These are phyloP conservation scores for Fraxinus albicans DNA, from an alignment of 305 asterid species.

Conservation along the genomic window DNA sequence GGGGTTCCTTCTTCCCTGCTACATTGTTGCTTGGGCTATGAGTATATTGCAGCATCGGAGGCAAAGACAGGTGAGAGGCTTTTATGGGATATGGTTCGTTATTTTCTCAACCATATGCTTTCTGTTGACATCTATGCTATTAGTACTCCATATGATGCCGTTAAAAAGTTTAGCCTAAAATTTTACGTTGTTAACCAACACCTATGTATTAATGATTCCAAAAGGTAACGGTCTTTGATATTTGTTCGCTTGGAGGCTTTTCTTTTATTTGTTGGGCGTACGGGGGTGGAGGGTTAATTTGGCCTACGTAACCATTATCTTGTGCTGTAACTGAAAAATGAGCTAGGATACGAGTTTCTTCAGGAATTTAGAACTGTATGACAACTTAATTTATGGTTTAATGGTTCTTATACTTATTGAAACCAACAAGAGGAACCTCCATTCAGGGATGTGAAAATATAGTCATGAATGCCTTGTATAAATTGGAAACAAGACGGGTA, in stretches of 20 bases:
- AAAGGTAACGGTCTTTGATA: background rate
- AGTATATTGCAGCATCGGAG: slow-evolving; percentile 50
- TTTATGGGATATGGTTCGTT: background rate
- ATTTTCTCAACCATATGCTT: background rate
- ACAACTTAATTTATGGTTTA: background rate
- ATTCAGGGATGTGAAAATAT: background rate
- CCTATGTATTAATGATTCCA: background rate
- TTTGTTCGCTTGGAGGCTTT: background rate
- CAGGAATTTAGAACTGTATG: background rate
- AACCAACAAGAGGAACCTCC: background rate
- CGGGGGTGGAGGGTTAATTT: background rate
- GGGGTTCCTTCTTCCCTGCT: slow-evolving; percentile 55
- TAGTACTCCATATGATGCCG: background rate
- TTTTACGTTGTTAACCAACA: background rate
- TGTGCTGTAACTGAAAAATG: background rate
- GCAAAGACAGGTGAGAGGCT: slow-evolving; percentile 47
- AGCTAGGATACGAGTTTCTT: background rate
- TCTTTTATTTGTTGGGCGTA: background rate
- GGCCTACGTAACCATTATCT: background rate
- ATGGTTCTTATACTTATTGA: background rate
- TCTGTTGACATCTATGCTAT: background rate
- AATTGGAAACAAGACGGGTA: background rate
- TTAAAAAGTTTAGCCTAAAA: background rate
- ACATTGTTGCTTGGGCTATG: slow-evolving; percentile 52
- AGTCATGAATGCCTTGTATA: background rate